These are phyloP conservation scores for Gaertneriomyces semiglobifer DNA, from an alignment of 192 early-diverging fungal genomes.

Conservation along the genomic window DNA sequence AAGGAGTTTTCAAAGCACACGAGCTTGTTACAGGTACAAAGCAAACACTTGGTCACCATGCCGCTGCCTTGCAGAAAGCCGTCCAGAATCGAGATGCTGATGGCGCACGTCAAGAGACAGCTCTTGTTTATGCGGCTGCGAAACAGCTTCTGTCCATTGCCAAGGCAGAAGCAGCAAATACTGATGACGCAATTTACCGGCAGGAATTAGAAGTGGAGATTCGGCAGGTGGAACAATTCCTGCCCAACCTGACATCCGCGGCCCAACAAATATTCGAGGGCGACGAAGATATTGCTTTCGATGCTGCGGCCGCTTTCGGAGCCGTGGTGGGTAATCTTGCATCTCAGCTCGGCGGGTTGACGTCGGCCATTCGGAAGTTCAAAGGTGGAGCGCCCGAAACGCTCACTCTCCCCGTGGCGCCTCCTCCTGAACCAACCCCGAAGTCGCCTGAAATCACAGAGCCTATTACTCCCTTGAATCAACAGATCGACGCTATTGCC, in stretches of 20 bases:
- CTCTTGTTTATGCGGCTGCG: constrained; percentile 27
- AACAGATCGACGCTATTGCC: constrained; percentile 14
- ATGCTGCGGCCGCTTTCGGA: constrained; percentile 20
- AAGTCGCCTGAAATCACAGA: neutral
- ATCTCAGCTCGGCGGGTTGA: constrained; percentile 26
- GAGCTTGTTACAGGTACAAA: constrained; percentile 39
- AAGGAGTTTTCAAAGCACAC: constrained; percentile 39
- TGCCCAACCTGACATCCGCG: constrained; percentile 24
- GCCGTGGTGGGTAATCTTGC: constrained; percentile 23
- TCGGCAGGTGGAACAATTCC: constrained; percentile 30
- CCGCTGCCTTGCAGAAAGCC: constrained; percentile 17
- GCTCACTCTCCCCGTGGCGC: neutral
- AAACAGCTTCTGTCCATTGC: constrained; percentile 31
- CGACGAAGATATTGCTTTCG: neutral
- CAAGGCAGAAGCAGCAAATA: constrained; percentile 22
- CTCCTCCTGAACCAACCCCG: neutral
- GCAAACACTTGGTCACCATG: constrained; percentile 32
- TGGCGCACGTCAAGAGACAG: constrained; percentile 12
- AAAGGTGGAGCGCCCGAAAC: constrained; percentile 11
- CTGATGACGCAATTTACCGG: constrained; percentile 29
- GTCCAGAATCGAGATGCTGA: constrained; percentile 11
- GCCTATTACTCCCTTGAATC: neutral
- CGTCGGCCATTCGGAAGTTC: constrained; percentile 27
- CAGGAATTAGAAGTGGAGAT: constrained; percentile 32
- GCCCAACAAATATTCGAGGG: constrained; percentile 27